Base-by-base conservation (phyloP, 305 asterid species). In the Nicotiana rustica region DNA sequence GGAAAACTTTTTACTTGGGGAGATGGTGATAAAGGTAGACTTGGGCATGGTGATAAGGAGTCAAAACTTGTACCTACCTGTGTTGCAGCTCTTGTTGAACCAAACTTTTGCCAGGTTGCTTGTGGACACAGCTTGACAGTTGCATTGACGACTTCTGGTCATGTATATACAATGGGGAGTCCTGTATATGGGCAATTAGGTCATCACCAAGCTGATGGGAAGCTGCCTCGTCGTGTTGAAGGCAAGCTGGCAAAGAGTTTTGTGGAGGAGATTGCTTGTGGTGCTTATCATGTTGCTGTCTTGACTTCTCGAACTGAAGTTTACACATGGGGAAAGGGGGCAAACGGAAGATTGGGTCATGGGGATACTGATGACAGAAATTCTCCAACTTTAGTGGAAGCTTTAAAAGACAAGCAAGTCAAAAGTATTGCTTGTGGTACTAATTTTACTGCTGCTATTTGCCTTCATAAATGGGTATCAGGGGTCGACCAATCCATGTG, bases 391-490 rank as follows among this genome's bases (percentile, higher is more conserved):
- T 81, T 91, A 75, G 93, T 92, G 69, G 96, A 92, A 79, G 89
- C 94, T 80, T 85, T 92, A 49, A 92, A 89, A 82, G 94, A 92
- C 84, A 92, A 92, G 85, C 96, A 92, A 82, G 96, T 92, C 57
- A 92, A 92, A 85, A 89, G 92, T 85, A 87, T 92, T 87, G 90
- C 92, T 78, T 92, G 94, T 83, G 96, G 96, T 81, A 80, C 91
- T 76, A 91, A 89, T 87, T 91, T 92, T 86, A 92, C 93, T 79
- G 92, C 93, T 56, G 94, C 89, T 85, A 92, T 92, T 77, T 92
- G 96, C 86, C 93, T 92, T 82, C 96, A 92, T 86, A 92, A 92
- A 82, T 89, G 94, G 94, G 92, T 92, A 81, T 92, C 96, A 35
- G 94, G 96, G 71, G 84, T 87, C 47, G 96, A 92, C 84, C 93